A percentile compares a stretch with the other conserved stretches of the same genome.
Evolutionary conservation across 352 stramenopile species (phyloP).

Genomic region (Phytophthora syringae): DNA sequence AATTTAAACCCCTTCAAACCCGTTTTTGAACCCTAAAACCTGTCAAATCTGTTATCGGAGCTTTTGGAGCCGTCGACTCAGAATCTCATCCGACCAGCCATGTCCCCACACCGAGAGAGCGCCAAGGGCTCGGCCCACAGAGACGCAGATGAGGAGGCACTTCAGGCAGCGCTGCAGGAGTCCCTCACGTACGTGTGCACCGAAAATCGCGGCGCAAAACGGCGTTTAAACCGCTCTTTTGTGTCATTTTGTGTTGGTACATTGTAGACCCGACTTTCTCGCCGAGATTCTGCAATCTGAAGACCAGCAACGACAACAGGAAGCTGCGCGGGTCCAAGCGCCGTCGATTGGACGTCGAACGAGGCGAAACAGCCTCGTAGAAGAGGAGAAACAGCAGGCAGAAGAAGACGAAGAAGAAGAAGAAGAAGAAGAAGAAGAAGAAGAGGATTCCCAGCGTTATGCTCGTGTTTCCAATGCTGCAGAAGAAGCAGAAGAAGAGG

Average conservation of each 20-base stretch:
- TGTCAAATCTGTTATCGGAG: conserved; percentile 3
- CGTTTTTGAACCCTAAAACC: background rate
- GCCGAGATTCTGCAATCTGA: conserved; percentile 77
- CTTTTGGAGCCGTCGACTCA: conserved; percentile 8
- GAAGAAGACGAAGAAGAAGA: conserved; percentile 27
- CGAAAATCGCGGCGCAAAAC: conserved; percentile 5
- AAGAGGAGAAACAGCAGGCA: conserved; percentile 23
- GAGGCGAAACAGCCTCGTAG: conserved; percentile 10
- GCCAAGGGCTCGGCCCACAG: conserved; percentile 42
- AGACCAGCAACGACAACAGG: conserved; percentile 19
- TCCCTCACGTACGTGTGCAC: conserved; percentile 53
- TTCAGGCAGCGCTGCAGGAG: conserved; percentile 67
- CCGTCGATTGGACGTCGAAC: background rate
- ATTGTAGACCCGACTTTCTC: conserved; percentile 65
- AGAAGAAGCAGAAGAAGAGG: conserved; percentile 6
- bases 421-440: conserved; percentile 28
- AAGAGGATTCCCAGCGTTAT: conserved; percentile 20
- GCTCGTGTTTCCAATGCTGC: background rate
- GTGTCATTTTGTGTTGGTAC: background rate
- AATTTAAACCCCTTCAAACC: background rate
- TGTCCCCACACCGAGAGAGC: conserved; percentile 27
- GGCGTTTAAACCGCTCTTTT: conserved; percentile 8
- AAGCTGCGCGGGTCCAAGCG: background rate
- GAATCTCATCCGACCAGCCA: conserved; percentile 10
- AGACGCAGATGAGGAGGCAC: conserved; percentile 75